A percentile compares a stretch with the other conserved stretches of the same genome.
Evolutionary conservation across 2,329 filamentous ascomycete species (phyloP).

Genomic region (Trichoderma sp.): DNA sequence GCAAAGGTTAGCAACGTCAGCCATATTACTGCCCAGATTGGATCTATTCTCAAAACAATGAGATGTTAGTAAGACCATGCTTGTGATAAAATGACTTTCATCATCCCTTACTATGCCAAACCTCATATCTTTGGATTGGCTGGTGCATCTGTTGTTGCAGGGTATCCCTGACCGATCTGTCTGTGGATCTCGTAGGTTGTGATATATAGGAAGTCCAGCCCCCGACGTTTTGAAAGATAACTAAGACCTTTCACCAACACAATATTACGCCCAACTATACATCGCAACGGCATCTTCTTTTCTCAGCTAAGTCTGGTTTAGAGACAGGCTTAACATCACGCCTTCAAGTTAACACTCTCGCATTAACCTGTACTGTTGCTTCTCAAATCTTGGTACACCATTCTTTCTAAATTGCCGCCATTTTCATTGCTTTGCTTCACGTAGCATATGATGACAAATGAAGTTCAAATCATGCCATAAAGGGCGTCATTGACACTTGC

Average conservation of each 20-base stretch:
- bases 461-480: neutral
- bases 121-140: too few relatives aligned
- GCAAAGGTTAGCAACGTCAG: neutral
- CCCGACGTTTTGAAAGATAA: too few relatives aligned
- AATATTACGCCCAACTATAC: too few relatives aligned
- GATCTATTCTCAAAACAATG: neutral
- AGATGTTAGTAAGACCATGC: neutral
- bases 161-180: too few relatives aligned
- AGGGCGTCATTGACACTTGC: neutral
- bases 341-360: fast-evolving
- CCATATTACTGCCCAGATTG: neutral
- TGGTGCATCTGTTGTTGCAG: too few relatives aligned
- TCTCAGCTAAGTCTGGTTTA: neutral
- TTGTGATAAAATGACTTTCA: too few relatives aligned
- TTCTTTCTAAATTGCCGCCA: neutral
- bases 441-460: neutral
- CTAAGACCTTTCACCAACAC: too few relatives aligned
- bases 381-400: neutral
- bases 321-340: neutral
- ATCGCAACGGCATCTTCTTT: too few relatives aligned
- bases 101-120: too few relatives aligned
- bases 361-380: neutral
- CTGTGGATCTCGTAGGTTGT: too few relatives aligned
- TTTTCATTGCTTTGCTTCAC: neutral
- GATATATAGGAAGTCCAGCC: too few relatives aligned